Percentiles rank a stretch among this genome's conserved stretches.
phyloP scores from a whole-genome alignment of 257 asterid species.

The Solanum tacnaense region DNA sequence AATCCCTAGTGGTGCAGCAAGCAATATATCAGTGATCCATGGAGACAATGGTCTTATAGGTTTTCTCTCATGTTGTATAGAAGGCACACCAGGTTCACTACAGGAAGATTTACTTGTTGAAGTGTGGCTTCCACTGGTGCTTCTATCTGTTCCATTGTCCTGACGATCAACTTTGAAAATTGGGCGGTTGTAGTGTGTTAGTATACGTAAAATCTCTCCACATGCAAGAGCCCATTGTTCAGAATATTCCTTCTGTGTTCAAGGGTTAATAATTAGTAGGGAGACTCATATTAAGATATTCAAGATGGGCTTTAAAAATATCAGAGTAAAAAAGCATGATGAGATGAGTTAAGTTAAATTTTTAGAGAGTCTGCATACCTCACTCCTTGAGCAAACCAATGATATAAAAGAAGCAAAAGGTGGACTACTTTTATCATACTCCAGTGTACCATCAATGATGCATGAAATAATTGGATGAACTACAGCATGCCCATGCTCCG shows the following conservation, averaged over 20 bases:
- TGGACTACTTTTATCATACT: slow-evolving; percentile 60
- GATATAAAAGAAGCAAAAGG: slow-evolving; percentile 96
- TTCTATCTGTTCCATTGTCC: slow-evolving; percentile 59
- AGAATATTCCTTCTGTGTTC: slow-evolving; percentile 71
- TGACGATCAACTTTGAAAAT: slow-evolving; percentile 66
- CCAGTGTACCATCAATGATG: slow-evolving; percentile 72
- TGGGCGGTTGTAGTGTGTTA: slow-evolving; percentile 95
- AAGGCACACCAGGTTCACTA: slow-evolving; percentile 34
- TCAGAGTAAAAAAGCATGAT: neutral
- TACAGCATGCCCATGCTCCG: slow-evolving; percentile 96
- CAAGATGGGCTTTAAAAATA: neutral
- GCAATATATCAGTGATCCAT: slow-evolving; percentile 94
- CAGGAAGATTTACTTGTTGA: slow-evolving; percentile 55
- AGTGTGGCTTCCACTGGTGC: slow-evolving; percentile 61
- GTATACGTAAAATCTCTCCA: slow-evolving; percentile 88
- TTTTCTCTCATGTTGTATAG: slow-evolving; percentile 68
- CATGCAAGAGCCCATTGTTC: slow-evolving; percentile 99
- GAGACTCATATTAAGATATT: neutral
- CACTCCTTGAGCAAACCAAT: slow-evolving; percentile 66
- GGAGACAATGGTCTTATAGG: slow-evolving; percentile 87
- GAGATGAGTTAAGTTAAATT: neutral
- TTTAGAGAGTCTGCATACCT: slow-evolving; percentile 38
- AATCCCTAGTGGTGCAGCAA: slow-evolving; percentile 90
- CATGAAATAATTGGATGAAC: slow-evolving; percentile 94
- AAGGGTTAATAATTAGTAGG: slow-evolving; percentile 6